Conservation (phyloP, 2,329 filamentous ascomycete genomes). For the Drechslerella coelobrocha region DNA sequence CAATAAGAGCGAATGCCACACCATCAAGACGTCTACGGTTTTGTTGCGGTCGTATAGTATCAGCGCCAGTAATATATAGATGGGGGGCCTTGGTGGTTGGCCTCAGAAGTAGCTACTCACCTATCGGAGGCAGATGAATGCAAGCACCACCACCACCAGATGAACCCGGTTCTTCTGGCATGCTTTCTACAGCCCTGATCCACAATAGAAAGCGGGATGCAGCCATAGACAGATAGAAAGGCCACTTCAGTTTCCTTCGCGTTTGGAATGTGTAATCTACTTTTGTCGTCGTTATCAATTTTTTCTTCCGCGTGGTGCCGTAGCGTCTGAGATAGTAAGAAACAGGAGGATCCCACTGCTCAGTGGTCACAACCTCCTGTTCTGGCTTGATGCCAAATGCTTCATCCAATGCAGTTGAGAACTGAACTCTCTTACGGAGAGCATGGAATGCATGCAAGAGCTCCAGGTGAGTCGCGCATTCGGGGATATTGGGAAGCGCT, state of each 20-base stretch:
- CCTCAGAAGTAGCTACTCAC: not conserved
- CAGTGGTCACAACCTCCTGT: not conserved
- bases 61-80: not conserved
- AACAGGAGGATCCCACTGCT: not conserved
- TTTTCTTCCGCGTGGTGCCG: not conserved
- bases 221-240: slow-evolving; percentile 2
- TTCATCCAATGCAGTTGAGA: not conserved
- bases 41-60: not conserved
- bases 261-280: not conserved
- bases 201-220: not conserved
- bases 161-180: not conserved
- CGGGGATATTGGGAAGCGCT: slow-evolving; percentile 36
- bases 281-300: not conserved
- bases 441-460: slow-evolving; percentile 72
- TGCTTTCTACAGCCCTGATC: not conserved
- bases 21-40: slow-evolving; percentile 78
- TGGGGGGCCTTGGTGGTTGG: not conserved
- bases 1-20: slow-evolving; percentile 79
- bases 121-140: not conserved
- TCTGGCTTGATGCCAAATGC: not conserved
- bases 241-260: slow-evolving; percentile 2
- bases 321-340: not conserved
- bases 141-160: not conserved
- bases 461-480: slow-evolving; percentile 75
- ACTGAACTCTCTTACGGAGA: slow-evolving; percentile 61